Base-by-base conservation (phyloP, 208 protist genomes). In the Crithidia fasciculata region DNA sequence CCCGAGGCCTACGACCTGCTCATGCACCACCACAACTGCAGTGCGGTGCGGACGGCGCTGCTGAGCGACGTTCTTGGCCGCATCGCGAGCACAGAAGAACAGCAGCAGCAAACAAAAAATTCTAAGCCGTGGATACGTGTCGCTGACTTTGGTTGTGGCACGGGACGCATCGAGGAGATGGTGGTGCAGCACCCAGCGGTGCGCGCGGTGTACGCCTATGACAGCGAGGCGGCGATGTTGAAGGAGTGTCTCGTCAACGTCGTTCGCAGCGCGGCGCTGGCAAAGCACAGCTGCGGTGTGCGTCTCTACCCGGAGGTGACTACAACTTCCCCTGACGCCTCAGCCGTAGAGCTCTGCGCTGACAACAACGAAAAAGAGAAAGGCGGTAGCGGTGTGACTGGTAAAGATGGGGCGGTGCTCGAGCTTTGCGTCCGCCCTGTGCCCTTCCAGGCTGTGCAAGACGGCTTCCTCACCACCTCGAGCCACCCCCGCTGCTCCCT, bases 111-210 rank as follows among this genome's bases (percentile, higher is more conserved):
- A 39, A n/a, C 40, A 37, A 28, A 28, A 28, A 28, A 28, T 28
- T 15, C 52, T 13, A 53, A 15, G 52, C 80, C 50, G 63, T 75
- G 52, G 60, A 39, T 91, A 41, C 80, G 72, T 8, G 88, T 95
- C 8, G 82, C 79, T 7, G 91, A 96, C 65, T 82, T 96, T 61
- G 91, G 91, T 36, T 96, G 91, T 68, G 91, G 91, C 15, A 96
- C 91, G 0, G 91, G 91, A 4, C 86, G 91, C 15, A 88, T 96
- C 19, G 84, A 76, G 61, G 55, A 55, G 44, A 92, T 94, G 78
- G 45, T 91, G 5, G 73, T 50, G n/a, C 77, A 72, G 56, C 84
- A 92, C 67, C 60, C 67, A 5, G 72, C 87, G 4, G 85, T 94
- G 39, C 45, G 62, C 43, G 71, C 70, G 43, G 47, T 96, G 41